Evolutionary conservation across 441 rosid species (phyloP).

Genomic region (Pelargonium myrrhifolium): DNA sequence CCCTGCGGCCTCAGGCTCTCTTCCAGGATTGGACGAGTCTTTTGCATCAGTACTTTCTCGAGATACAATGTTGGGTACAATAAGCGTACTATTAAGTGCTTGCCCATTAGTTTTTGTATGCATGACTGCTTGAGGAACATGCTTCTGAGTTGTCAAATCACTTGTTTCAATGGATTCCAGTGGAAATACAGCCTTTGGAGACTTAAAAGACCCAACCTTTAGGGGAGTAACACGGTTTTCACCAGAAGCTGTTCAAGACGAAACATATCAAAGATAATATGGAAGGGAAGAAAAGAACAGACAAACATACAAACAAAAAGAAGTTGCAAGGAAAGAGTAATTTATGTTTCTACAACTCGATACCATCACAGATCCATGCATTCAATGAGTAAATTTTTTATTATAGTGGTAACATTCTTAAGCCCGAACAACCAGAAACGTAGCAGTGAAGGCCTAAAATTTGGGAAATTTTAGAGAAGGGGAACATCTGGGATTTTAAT

Average conservation of each 20-base stretch:
- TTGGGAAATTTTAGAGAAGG: too few relatives aligned
- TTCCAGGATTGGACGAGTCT: slow-evolving; percentile 39
- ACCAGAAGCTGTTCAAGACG: slow-evolving; percentile 47
- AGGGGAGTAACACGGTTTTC: slow-evolving; percentile 45
- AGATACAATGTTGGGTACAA: slow-evolving; percentile 32
- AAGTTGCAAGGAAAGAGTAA: background rate
- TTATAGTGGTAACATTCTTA: too few relatives aligned
- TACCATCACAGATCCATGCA: background rate
- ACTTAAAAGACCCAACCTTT: slow-evolving; percentile 33
- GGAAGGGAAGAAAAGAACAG: background rate
- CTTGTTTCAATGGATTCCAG: slow-evolving; percentile 31
- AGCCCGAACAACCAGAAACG: too few relatives aligned
- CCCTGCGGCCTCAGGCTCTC: slow-evolving; percentile 58
- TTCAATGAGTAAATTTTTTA: too few relatives aligned
- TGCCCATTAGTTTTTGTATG: slow-evolving; percentile 38
- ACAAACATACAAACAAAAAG: background rate
- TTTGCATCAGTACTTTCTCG: slow-evolving; percentile 41
- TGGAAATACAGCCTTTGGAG: slow-evolving; percentile 33
- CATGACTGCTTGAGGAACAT: slow-evolving; percentile 22
- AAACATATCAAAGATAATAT: slow-evolving; percentile 19
- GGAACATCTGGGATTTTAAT: background rate
- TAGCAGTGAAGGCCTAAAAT: too few relatives aligned
- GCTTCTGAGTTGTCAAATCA: slow-evolving; percentile 30
- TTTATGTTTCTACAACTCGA: too few relatives aligned
- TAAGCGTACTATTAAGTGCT: slow-evolving; percentile 30